Base-by-base conservation (phyloP, 176 grass and related monocot genomes). In the Coix lacrymajobi region DNA sequence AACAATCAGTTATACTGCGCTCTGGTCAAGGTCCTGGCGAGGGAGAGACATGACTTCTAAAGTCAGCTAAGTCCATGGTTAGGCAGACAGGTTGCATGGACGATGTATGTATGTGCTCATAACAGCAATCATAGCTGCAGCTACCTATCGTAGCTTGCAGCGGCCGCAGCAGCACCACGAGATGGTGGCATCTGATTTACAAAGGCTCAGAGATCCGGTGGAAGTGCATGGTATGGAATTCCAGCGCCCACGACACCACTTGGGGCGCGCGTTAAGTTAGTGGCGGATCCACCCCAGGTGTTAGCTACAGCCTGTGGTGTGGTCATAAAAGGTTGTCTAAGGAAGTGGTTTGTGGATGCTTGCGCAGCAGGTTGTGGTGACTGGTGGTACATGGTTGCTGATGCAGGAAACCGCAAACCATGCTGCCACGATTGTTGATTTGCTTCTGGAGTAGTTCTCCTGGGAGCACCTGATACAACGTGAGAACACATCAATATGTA, bases 401-500 rank as follows among this genome's bases (percentile, higher is more conserved):
- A 51, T 81, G 69, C 31, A 69, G 49, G 26, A 76, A 75, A 25
- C 49, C 16, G 6, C 2, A 16, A 75, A 40, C 9, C 54, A 62
- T 38, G 69, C 39, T 85, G 81, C 3, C 31, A 69, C 62, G 76
- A 61, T 60, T 13, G 48, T 41, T 31, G 61, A 38, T 74, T 84
- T 61, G 37, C 24, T 30, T 48, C 48, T 7, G 31, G 0, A 9
- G 5, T 25, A 1, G 12, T 67, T 79, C 38, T 83, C 46, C 14
- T 28, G 48, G 76, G 49, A 33, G 48, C 40, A 89, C 69, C 77
- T 80, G 69, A 85, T 40, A 51, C 69, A 84, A 69, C 66, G 14
- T 32, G 34, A 73, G 28, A 57, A 66, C 33, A 69, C 46, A 88
- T 84, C 38, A 84, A 43, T 30, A 77, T 34, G 22, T 24, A 51